These are phyloP conservation scores for Xylaria sp. DNA, from an alignment of 495 filamentous ascomycete species.

Conservation along the genomic window DNA sequence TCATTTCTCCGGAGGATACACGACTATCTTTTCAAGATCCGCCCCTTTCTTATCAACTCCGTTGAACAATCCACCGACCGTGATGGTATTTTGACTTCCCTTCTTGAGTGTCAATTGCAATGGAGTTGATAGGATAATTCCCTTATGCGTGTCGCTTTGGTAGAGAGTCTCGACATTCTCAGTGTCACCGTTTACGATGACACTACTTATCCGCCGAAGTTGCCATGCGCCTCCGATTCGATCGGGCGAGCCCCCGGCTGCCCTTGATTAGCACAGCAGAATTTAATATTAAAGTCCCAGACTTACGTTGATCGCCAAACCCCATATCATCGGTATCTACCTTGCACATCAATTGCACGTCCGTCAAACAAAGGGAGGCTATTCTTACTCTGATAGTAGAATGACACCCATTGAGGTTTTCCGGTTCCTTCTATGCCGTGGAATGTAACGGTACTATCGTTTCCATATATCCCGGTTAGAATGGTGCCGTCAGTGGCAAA, in stretches of 20 bases:
- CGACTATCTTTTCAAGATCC: constrained; percentile 52
- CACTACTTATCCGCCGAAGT: constrained; percentile 51
- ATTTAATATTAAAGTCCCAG: background rate
- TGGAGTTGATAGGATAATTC: constrained; percentile 51
- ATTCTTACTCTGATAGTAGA: constrained; percentile 55
- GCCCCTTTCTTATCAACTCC: constrained; percentile 50
- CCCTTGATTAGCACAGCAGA: background rate
- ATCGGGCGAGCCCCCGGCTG: constrained; percentile 48
- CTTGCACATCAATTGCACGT: background rate
- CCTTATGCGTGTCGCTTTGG: constrained; percentile 55
- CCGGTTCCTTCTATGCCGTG: constrained; percentile 55
- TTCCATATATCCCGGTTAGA: constrained; percentile 57
- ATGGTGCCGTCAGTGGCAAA: constrained; percentile 55
- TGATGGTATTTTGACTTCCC: constrained; percentile 50
- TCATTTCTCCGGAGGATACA: constrained; percentile 50
- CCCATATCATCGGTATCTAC: constrained; percentile 51
- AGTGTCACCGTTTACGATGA: constrained; percentile 49
- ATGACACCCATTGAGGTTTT: constrained; percentile 61
- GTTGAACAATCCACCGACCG: constrained; percentile 50
- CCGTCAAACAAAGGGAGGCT: background rate
- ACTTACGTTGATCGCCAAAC: constrained; percentile 52
- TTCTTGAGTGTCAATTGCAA: constrained; percentile 46
- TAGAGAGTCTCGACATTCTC: constrained; percentile 47
- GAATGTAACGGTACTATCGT: constrained; percentile 60
- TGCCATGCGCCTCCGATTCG: constrained; percentile 53